Evolutionary conservation across 2,329 filamentous ascomycete species (phyloP).

Genomic region (Colletotrichum euphorbiae): DNA sequence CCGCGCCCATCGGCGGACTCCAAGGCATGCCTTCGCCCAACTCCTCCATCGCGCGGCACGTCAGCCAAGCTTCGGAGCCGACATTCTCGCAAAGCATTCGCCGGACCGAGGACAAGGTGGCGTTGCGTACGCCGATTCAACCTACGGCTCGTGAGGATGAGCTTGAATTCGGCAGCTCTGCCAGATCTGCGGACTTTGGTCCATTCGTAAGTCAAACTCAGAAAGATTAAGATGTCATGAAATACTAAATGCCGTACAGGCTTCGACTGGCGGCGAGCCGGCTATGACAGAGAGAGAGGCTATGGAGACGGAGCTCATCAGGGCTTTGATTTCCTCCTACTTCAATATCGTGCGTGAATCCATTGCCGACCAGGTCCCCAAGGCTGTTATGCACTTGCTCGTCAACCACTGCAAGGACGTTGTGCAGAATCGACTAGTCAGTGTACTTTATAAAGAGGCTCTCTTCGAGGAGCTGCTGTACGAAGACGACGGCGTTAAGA

Average conservation of each 20-base stretch:
- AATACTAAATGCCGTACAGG: conserved; percentile 52
- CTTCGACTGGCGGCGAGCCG: conserved; percentile 74
- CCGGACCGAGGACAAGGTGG: conserved; percentile 70
- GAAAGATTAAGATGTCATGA: neutral
- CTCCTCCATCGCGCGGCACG: conserved; percentile 68
- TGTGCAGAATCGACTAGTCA: conserved; percentile 96
- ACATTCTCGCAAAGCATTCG: conserved; percentile 87
- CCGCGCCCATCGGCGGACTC: conserved; percentile 54
- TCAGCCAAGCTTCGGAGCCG: conserved; percentile 82
- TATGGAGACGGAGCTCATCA: conserved; percentile 97
- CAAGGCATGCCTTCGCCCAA: conserved; percentile 55
- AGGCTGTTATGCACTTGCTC: conserved; percentile 97
- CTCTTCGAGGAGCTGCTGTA: conserved; percentile 94
- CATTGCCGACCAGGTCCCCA: conserved; percentile 98
- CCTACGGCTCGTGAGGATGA: conserved; percentile 54
- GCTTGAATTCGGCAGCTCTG: conserved; percentile 54
- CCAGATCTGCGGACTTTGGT: conserved; percentile 54
- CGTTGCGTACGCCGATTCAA: conserved; percentile 63
- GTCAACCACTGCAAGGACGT: conserved; percentile 99
- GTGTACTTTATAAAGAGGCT: conserved; percentile 91
- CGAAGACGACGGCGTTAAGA: conserved; percentile 97
- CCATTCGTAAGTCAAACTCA: conserved; percentile 67
- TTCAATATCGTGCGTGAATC: conserved; percentile 99
- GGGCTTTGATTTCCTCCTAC: conserved; percentile 95
- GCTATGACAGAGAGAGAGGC: conserved; percentile 95